These are phyloP conservation scores for Boletus fagicola DNA, from an alignment of 768 basidiomycete species.

Conservation along the genomic window DNA sequence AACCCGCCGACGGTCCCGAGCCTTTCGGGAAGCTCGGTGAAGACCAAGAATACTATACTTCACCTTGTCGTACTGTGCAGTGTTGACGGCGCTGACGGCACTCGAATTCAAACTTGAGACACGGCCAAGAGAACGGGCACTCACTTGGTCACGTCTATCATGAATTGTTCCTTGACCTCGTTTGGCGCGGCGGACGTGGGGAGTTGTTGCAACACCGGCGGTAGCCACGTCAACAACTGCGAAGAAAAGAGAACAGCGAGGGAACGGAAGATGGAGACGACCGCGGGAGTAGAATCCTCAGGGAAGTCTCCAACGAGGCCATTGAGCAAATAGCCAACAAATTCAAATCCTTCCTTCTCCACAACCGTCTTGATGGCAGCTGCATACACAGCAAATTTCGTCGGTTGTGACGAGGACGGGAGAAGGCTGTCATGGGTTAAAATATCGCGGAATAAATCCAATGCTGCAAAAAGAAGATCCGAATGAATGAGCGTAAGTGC, in stretches of 20 bases:
- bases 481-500: constrained; percentile 80
- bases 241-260: constrained; percentile 65
- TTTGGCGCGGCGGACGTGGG: constrained; percentile 59
- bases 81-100: constrained; percentile 56
- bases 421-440: constrained; percentile 71
- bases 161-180: constrained; percentile 67
- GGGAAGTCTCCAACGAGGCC: constrained; percentile 88
- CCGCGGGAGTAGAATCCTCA: constrained; percentile 71
- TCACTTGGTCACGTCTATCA: constrained; percentile 73
- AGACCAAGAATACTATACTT: constrained; percentile 73
- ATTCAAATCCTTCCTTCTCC: constrained; percentile 67
- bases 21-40: constrained; percentile 72
- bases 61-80: constrained; percentile 71
- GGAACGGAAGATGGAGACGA: constrained; percentile 76
- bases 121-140: constrained; percentile 28
- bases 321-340: constrained; percentile 65
- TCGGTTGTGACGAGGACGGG: constrained; percentile 46
- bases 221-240: constrained; percentile 71
- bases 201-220: constrained; percentile 66
- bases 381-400: constrained; percentile 63
- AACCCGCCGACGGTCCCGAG: constrained; percentile 58
- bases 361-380: constrained; percentile 59
- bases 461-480: constrained; percentile 76
- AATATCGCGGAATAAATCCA: constrained; percentile 77
- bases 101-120: not conserved